These are phyloP conservation scores for Lolium multiflorum DNA, from an alignment of 176 grass and related monocot species.

Conservation along the genomic window DNA sequence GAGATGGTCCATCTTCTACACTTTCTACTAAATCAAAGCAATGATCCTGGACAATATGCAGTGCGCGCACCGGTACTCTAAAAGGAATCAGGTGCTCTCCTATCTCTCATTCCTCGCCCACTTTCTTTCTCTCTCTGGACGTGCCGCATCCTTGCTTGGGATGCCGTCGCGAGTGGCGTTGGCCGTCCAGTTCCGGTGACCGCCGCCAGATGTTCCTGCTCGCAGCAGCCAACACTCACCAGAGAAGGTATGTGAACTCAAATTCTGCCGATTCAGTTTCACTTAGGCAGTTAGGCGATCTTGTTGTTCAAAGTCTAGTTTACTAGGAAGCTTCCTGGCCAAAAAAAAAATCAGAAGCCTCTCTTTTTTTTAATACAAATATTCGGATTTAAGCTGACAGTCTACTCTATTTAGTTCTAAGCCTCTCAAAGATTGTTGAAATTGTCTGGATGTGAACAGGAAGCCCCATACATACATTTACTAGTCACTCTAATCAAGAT, in stretches of 20 bases:
- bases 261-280: neutral
- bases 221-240: neutral
- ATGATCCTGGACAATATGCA: no score
- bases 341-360: neutral
- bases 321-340: neutral
- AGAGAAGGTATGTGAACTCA: neutral
- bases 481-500: neutral
- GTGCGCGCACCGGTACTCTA: no score
- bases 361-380: neutral
- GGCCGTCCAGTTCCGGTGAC: neutral
- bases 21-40: no score
- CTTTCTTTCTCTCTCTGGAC: neutral
- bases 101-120: no score
- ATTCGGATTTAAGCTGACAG: neutral
- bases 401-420: neutral
- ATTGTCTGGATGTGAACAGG: neutral
- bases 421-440: neutral
- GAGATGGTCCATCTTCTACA: no score
- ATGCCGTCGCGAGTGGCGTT: no score
- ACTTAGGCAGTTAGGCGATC: neutral
- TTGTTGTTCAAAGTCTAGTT: neutral
- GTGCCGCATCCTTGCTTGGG: neutral
- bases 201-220: neutral
- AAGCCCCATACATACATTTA: neutral
- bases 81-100: no score